Evolutionary conservation across 176 grass and related monocot genomes (phyloP).

Genomic region (Eragrostis curvula): DNA sequence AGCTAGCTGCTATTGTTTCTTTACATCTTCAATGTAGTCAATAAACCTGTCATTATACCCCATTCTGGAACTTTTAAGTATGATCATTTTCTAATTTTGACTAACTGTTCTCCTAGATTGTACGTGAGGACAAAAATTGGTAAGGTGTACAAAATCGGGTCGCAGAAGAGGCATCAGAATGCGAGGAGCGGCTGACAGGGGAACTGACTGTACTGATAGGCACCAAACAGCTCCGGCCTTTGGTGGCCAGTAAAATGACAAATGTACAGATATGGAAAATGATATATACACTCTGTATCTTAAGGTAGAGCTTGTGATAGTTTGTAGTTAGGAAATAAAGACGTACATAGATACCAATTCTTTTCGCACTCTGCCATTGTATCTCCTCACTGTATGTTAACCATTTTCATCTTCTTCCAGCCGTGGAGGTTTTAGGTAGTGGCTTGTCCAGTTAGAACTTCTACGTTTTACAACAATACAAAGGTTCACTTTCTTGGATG

Average conservation of each 20-base stretch:
- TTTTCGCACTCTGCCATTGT: conserved; percentile 49
- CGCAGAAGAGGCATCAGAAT: conserved; percentile 11
- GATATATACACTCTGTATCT: conserved; percentile 60
- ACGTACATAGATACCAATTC: conserved; percentile 69
- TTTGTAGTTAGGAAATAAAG: conserved; percentile 70
- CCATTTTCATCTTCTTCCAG: conserved; percentile 32
- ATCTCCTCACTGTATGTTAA: conserved; percentile 49
- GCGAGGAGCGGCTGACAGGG: conserved; percentile 26
- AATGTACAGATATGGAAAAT: conserved; percentile 74
- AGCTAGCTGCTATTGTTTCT: conserved; percentile 9
- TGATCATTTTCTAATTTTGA: conserved; percentile 26
- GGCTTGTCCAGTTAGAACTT: conserved; percentile 27
- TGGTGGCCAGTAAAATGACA: conserved; percentile 60
- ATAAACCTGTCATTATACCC: not conserved
- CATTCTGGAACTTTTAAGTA: conserved; percentile 11
- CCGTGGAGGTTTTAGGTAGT: conserved; percentile 41
- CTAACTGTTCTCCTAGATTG: conserved; percentile 31
- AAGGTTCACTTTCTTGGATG: conserved; percentile 3
- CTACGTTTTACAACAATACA: conserved; percentile 20
- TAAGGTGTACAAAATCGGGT: conserved; percentile 33
- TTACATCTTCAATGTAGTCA: not conserved
- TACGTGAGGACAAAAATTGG: conserved; percentile 27
- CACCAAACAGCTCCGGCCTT: conserved; percentile 40
- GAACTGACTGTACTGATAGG: conserved; percentile 49
- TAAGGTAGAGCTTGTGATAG: conserved; percentile 48